These are phyloP conservation scores for Didymella keratinophila DNA, from an alignment of 2,329 filamentous ascomycete species.

Conservation along the genomic window DNA sequence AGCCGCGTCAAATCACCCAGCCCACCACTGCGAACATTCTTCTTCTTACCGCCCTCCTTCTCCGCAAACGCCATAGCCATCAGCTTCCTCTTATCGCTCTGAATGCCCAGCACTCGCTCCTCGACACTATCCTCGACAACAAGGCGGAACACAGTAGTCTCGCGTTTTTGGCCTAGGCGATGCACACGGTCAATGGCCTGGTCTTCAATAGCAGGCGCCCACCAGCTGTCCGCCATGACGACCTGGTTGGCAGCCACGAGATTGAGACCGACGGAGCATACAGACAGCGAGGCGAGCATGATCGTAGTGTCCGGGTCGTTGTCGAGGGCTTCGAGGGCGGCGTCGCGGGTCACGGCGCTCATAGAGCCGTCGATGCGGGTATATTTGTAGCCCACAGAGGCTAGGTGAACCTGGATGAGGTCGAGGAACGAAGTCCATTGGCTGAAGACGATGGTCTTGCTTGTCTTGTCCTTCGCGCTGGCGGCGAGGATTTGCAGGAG, in stretches of 20 bases:
- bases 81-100: conserved; percentile 78
- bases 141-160: conserved; percentile 80
- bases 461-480: conserved; percentile 66
- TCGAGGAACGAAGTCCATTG: conserved; percentile 81
- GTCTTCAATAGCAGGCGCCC: conserved; percentile 89
- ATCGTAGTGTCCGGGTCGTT: conserved; percentile 72
- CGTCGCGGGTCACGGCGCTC: conserved; percentile 73
- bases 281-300: conserved; percentile 81
- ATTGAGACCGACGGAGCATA: conserved; percentile 86
- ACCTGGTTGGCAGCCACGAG: conserved; percentile 87
- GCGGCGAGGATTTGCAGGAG: conserved; percentile 78
- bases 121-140: conserved; percentile 84
- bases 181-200: conserved; percentile 91
- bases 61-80: conserved; percentile 83
- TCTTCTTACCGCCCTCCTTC: conserved; percentile 66
- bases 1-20: conserved; percentile 55
- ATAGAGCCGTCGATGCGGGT: conserved; percentile 84
- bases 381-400: conserved; percentile 66
- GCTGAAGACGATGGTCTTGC: conserved; percentile 77
- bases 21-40: conserved; percentile 51
- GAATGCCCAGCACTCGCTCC: conserved; percentile 79
- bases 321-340: conserved; percentile 72
- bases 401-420: conserved; percentile 73
- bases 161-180: conserved; percentile 79
- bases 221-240: conserved; percentile 85